These are phyloP conservation scores for Diplodia mutila DNA, from an alignment of 2,329 filamentous ascomycete genomes.

Conservation along the genomic window DNA sequence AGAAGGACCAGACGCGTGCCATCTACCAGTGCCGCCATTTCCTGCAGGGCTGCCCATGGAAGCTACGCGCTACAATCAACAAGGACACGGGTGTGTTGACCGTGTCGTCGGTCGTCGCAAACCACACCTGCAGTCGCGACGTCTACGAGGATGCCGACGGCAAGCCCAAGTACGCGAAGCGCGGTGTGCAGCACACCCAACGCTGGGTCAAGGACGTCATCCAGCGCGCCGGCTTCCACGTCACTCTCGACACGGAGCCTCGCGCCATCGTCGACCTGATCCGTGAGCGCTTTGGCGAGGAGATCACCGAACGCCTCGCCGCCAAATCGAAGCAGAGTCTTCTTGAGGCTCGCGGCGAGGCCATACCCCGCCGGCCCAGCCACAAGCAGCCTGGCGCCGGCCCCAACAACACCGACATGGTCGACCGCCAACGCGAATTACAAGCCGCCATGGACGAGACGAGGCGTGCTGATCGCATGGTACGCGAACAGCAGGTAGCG, in stretches of 20 bases:
- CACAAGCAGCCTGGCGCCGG: conserved; percentile 25
- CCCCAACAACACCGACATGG: conserved; percentile 21
- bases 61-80: conserved; percentile 27
- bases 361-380: conserved; percentile 22
- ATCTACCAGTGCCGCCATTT: conserved; percentile 28
- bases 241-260: conserved; percentile 25
- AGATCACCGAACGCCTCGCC: conserved; percentile 26
- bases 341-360: conserved; percentile 26
- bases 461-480: conserved; percentile 21
- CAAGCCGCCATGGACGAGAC: conserved; percentile 25
- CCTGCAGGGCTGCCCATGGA: conserved; percentile 27
- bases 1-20: conserved; percentile 29
- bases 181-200: conserved; percentile 29
- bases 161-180: conserved; percentile 28
- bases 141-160: conserved; percentile 27
- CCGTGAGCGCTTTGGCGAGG: conserved; percentile 26
- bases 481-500: conserved; percentile 19
- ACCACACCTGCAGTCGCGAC: conserved; percentile 27
- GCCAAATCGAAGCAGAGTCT: conserved; percentile 27
- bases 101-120: conserved; percentile 27
- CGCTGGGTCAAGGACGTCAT: conserved; percentile 29
- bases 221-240: conserved; percentile 23
- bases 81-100: conserved; percentile 25
- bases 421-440: conserved; percentile 24
- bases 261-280: conserved; percentile 27